These are phyloP conservation scores for Arctostaphylos glauca DNA, from an alignment of 148 eudicot species.

Conservation along the genomic window DNA sequence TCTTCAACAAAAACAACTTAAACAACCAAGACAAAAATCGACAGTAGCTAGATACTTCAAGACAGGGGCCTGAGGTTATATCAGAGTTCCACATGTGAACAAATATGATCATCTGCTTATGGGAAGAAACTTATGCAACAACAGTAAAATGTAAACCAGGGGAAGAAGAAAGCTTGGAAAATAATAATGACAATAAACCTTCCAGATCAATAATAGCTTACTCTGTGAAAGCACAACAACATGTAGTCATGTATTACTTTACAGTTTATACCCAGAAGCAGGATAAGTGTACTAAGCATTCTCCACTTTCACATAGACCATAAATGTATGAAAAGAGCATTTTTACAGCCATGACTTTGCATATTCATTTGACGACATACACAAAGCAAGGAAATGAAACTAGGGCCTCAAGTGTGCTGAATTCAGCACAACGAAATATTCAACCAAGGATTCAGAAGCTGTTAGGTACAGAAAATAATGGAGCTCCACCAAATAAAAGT, in stretches of 20 bases:
- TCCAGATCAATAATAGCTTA: neutral
- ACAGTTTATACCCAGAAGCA: neutral
- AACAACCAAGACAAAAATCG: constrained; percentile 10
- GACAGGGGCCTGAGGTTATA: neutral
- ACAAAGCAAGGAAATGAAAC: neutral
- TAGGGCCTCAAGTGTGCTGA: neutral
- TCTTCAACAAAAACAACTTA: neutral
- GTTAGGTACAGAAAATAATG: neutral
- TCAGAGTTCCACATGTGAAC: neutral
- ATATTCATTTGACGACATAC: neutral
- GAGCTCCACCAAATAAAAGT: neutral
- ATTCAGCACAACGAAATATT: neutral
- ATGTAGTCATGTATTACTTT: neutral
- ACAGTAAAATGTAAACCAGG: neutral
- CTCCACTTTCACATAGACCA: neutral
- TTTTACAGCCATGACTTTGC: neutral
- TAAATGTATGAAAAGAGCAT: neutral
- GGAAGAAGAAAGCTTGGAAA: neutral
- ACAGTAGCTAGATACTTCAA: neutral
- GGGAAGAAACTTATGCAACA: neutral
- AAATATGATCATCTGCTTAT: neutral
- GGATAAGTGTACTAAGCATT: neutral
- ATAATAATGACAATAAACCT: neutral
- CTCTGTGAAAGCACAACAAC: neutral
- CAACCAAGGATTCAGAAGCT: neutral